Conservation (phyloP, 108 stramenopile genomes). For the Cyclotella cryptica region DNA sequence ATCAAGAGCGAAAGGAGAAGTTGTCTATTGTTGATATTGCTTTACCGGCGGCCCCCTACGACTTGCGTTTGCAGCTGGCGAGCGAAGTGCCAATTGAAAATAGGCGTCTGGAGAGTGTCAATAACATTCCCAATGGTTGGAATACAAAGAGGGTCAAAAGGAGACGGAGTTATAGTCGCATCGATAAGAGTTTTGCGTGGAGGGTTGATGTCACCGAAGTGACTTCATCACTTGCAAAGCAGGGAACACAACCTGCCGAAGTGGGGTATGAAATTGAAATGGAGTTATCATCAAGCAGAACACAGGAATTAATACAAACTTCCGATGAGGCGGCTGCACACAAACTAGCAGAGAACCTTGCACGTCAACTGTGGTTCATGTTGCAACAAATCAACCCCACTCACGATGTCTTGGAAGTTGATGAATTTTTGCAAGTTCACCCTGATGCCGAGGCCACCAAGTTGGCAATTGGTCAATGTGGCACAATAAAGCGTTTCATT, state of each 20-base stretch:
- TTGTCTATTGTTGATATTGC: conserved; percentile 67
- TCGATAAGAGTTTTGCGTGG: conserved; percentile 84
- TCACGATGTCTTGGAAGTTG: conserved; percentile 81
- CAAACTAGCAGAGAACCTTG: conserved; percentile 56
- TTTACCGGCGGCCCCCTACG: conserved; percentile 82
- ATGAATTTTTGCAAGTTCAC: conserved; percentile 75
- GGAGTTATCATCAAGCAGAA: conserved; percentile 63
- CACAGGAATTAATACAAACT: conserved; percentile 72
- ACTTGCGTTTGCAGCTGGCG: conserved; percentile 71
- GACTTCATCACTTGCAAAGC: conserved; percentile 54
- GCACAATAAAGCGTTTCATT: conserved; percentile 72
- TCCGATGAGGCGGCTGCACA: conserved; percentile 53
- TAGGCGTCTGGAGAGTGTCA: conserved; percentile 16
- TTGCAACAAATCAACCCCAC: conserved; percentile 80
- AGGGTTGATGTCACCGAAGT: conserved; percentile 90
- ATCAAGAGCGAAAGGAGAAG: conserved; percentile 85
- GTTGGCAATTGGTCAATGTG: conserved; percentile 80
- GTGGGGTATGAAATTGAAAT: conserved; percentile 87
- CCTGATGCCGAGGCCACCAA: conserved; percentile 62
- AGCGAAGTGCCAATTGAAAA: conserved; percentile 71
- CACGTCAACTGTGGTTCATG: conserved; percentile 85
- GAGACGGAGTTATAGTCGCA: conserved; percentile 76
- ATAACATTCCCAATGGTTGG: conserved; percentile 58
- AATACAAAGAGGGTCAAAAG: conserved; percentile 74
- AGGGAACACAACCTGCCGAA: conserved; percentile 23